Evolutionary conservation across 148 eudicot species (phyloP).

Genomic region (Silene latifolia): DNA sequence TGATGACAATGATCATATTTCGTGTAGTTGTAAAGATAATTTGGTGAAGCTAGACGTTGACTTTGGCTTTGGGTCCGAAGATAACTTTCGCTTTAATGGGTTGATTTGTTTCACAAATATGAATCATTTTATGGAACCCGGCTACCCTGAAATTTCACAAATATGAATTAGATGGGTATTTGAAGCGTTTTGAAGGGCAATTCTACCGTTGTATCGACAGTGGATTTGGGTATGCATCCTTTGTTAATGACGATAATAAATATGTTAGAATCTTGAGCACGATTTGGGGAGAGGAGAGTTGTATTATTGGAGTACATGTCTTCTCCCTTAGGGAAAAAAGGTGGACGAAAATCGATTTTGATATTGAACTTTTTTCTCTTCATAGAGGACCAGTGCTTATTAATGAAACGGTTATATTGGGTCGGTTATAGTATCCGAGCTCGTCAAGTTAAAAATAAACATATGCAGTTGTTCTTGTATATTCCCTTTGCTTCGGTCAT

Average conservation of each 20-base stretch:
- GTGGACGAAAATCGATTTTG: constrained; percentile 1
- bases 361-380: too few species aligned
- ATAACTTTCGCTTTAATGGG: not conserved
- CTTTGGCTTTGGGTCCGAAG: too few species aligned
- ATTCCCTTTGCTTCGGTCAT: too few species aligned
- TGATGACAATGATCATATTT: too few species aligned
- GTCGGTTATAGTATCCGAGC: too few species aligned
- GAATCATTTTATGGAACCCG: not conserved
- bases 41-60: too few species aligned
- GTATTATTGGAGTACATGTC: not conserved
- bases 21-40: too few species aligned
- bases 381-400: too few species aligned
- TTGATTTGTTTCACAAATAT: not conserved
- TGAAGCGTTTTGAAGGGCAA: too few species aligned
- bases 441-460: too few species aligned
- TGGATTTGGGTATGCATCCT: constrained; percentile 2
- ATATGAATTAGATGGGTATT: not conserved
- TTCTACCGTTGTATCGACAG: not conserved
- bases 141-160: not conserved
- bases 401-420: too few species aligned
- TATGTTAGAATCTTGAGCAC: not conserved
- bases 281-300: not conserved
- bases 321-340: not conserved
- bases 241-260: not conserved
- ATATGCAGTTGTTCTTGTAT: too few species aligned